Percentiles rank a stretch among this genome's conserved stretches.
Conservation (phyloP, 805 yeast genomes). For the Teunomyces kruisii region DNA sequence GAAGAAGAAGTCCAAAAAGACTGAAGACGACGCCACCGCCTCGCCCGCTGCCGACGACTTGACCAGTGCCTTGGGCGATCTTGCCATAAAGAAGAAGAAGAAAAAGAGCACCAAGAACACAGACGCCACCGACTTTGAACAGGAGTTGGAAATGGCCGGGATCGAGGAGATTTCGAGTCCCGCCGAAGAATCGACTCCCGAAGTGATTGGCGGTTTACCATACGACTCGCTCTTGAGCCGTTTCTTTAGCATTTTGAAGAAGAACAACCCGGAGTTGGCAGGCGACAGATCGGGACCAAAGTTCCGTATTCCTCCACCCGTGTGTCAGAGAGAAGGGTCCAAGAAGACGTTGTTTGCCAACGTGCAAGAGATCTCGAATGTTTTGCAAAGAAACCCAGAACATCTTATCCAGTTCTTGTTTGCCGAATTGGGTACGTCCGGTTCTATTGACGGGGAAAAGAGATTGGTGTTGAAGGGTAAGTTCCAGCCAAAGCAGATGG, state of each 20-base stretch:
- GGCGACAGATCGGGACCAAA: slow-evolving; percentile 92
- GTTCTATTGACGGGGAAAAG: slow-evolving; percentile 97
- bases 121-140: slow-evolving; percentile 80
- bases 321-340: slow-evolving; percentile 94
- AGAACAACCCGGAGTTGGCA: slow-evolving; percentile 96
- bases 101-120: slow-evolving; percentile 56
- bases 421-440: slow-evolving; percentile 99
- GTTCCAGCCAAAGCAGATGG: slow-evolving; percentile 96
- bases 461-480: slow-evolving; percentile 97
- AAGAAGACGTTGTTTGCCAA: slow-evolving; percentile 96
- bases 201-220: slow-evolving; percentile 53
- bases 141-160: slow-evolving; percentile 88
- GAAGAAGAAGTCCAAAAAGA: slow-evolving; percentile 71
- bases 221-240: slow-evolving; percentile 78
- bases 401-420: slow-evolving; percentile 95
- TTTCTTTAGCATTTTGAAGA: slow-evolving; percentile 81
- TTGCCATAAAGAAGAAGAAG: slow-evolving; percentile 71
- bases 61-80: slow-evolving; percentile 37
- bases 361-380: slow-evolving; percentile 90
- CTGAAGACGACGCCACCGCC: slow-evolving; percentile 24
- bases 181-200: slow-evolving; percentile 28
- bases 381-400: slow-evolving; percentile 94
- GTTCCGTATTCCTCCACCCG: slow-evolving; percentile 96
- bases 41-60: slow-evolving; percentile 31
- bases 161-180: slow-evolving; percentile 49